These are phyloP conservation scores for Ramalina intermedia DNA, from an alignment of 495 filamentous ascomycete genomes.

Conservation along the genomic window DNA sequence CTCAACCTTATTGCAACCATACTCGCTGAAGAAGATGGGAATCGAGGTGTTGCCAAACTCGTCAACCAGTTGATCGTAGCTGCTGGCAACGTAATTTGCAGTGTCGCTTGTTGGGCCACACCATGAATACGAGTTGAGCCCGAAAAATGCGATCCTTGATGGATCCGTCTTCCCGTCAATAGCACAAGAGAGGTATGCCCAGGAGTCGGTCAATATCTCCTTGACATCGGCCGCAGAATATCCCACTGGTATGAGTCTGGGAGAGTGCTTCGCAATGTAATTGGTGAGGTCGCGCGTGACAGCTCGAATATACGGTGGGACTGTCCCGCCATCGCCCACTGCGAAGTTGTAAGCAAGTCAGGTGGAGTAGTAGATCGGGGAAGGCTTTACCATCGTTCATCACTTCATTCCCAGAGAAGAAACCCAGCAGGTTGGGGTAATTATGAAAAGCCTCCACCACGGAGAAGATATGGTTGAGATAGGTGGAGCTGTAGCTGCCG, in stretches of 20 bases:
- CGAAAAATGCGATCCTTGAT: slow-evolving; percentile 73
- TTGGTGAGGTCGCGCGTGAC: slow-evolving; percentile 76
- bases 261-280: slow-evolving; percentile 60
- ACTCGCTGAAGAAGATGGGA: slow-evolving; percentile 94
- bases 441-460: slow-evolving; percentile 89
- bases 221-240: slow-evolving; percentile 94
- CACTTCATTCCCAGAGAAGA: slow-evolving; percentile 81
- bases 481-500: slow-evolving; percentile 55
- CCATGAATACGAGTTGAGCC: slow-evolving; percentile 92
- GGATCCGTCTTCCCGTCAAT: slow-evolving; percentile 46
- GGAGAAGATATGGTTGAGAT: slow-evolving; percentile 73
- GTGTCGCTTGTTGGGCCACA: slow-evolving; percentile 43
- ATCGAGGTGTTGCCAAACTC: slow-evolving; percentile 60
- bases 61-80: slow-evolving; percentile 56
- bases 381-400: slow-evolving; percentile 3
- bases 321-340: slow-evolving; percentile 18
- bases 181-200: slow-evolving; percentile 74
- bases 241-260: slow-evolving; percentile 64
- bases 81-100: slow-evolving; percentile 50
- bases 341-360: background rate
- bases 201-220: slow-evolving; percentile 59
- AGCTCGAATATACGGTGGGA: slow-evolving; percentile 53
- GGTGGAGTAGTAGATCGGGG: background rate
- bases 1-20: slow-evolving; percentile 71
- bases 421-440: slow-evolving; percentile 81